A percentile compares a stretch with the other conserved stretches of the same genome.
These are phyloP conservation scores for Poa annua DNA, from an alignment of 176 grass and related monocot species.

Conservation along the genomic window DNA sequence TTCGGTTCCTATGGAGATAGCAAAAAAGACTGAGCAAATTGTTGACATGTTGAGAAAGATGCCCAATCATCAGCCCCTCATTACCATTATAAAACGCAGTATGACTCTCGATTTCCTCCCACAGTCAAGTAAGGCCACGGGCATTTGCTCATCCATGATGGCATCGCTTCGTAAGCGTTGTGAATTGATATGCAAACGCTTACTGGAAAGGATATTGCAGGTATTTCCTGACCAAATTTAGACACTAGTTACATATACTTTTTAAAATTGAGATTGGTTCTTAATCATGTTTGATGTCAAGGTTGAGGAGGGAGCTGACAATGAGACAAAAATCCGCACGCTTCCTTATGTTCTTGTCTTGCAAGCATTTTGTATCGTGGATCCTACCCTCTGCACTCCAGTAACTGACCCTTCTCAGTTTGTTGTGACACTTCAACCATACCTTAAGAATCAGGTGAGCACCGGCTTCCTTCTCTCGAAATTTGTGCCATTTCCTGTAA, in stretches of 20 bases:
- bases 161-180: constrained; percentile 80
- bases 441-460: constrained; percentile 94
- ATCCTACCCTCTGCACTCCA: constrained; percentile 91
- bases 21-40: constrained; percentile 98
- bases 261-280: constrained; percentile 37
- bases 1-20: constrained; percentile 96
- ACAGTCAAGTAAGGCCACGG: constrained; percentile 87
- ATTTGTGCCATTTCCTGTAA: constrained; percentile 30
- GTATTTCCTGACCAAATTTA: constrained; percentile 48
- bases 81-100: constrained; percentile 88
- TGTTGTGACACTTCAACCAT: constrained; percentile 97
- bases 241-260: constrained; percentile 26
- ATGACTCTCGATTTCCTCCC: constrained; percentile 95
- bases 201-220: constrained; percentile 99
- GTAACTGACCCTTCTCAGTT: constrained; percentile 94
- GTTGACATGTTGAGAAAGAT: constrained; percentile 98
- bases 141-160: constrained; percentile 63
- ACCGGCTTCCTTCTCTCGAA: constrained; percentile 33
- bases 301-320: constrained; percentile 81
- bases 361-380: constrained; percentile 97
- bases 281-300: constrained; percentile 45
- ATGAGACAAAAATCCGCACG: constrained; percentile 75
- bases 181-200: constrained; percentile 88
- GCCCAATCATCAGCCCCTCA: constrained; percentile 89
- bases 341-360: constrained; percentile 95